These are phyloP conservation scores for Jamesozyma jinghongensis DNA, from an alignment of 805 yeast species.

Conservation along the genomic window DNA sequence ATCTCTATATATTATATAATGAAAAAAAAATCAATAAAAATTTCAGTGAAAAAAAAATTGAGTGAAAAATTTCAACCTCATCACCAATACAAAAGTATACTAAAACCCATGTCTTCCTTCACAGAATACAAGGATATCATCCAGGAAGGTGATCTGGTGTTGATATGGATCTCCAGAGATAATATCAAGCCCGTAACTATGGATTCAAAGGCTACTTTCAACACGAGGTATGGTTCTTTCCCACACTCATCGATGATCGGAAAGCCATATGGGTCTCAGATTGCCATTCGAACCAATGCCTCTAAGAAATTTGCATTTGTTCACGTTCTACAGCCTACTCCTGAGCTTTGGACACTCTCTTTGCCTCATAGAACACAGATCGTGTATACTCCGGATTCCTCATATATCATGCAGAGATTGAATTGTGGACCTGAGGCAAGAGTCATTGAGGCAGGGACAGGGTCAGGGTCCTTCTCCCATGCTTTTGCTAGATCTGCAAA, in stretches of 20 bases:
- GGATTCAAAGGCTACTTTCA: slow-evolving; percentile 49
- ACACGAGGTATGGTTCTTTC: slow-evolving; percentile 85
- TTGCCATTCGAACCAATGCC: slow-evolving; percentile 59
- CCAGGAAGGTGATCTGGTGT: slow-evolving; percentile 77
- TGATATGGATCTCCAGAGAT: slow-evolving; percentile 77
- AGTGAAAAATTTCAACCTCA: slow-evolving; percentile 1
- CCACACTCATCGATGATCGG: slow-evolving; percentile 83
- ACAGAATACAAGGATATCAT: slow-evolving; percentile 54
- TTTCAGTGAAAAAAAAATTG: no score
- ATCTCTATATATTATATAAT: no score
- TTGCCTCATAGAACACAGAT: slow-evolving; percentile 96
- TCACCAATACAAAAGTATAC: neutral
- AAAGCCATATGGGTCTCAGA: slow-evolving; percentile 72
- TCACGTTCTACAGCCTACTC: slow-evolving; percentile 81
- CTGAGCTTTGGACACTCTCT: slow-evolving; percentile 94
- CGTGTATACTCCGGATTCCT: slow-evolving; percentile 91
- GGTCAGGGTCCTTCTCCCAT: slow-evolving; percentile 93
- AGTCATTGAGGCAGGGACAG: slow-evolving; percentile 97
- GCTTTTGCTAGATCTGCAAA: slow-evolving; percentile 84
- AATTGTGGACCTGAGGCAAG: slow-evolving; percentile 62
- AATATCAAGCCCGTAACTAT: slow-evolving; percentile 67
- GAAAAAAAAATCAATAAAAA: no score
- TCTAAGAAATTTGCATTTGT: slow-evolving; percentile 56
- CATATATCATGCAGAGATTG: slow-evolving; percentile 79
- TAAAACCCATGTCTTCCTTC: slow-evolving; percentile 29